These are phyloP conservation scores for Paraurostyla sp. DNA, from an alignment of 73 alveolate species.

Conservation along the genomic window DNA sequence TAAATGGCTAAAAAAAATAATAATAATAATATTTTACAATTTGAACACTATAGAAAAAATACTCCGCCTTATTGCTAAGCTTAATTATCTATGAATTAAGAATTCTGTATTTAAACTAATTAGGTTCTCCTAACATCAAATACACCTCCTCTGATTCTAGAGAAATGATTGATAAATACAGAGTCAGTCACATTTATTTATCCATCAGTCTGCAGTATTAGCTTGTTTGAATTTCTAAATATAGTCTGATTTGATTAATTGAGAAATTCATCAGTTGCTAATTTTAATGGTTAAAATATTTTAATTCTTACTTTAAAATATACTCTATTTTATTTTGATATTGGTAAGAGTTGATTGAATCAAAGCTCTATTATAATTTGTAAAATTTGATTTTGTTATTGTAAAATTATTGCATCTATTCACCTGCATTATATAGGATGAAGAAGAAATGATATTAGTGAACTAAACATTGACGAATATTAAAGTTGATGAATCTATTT, in stretches of 20 bases:
- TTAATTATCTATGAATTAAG: not conserved
- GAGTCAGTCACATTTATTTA: not conserved
- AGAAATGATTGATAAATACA: not conserved
- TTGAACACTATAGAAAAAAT: not conserved
- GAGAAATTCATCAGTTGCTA: no score
- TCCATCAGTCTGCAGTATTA: no score
- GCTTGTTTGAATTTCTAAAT: no score
- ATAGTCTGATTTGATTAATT: no score
- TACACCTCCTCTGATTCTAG: not conserved
- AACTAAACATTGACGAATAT: not conserved
- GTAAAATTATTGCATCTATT: not conserved
- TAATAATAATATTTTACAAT: not conserved
- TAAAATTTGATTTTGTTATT: not conserved
- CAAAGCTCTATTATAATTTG: not conserved
- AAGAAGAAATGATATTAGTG: not conserved
- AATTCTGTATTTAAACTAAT: no score
- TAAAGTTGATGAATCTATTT: not conserved
- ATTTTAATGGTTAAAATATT: no score
- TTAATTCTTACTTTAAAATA: no score
- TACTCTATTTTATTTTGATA: not conserved
- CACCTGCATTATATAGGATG: not conserved
- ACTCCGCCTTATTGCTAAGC: conserved; percentile 34
- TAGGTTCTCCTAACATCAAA: not conserved
- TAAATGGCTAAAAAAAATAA: not conserved
- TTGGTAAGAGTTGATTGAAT: not conserved